A percentile compares a stretch with the other conserved stretches of the same genome.
phyloP scores from a whole-genome alignment of 2,329 filamentous ascomycete species.

The Penicillium capsulatum region DNA sequence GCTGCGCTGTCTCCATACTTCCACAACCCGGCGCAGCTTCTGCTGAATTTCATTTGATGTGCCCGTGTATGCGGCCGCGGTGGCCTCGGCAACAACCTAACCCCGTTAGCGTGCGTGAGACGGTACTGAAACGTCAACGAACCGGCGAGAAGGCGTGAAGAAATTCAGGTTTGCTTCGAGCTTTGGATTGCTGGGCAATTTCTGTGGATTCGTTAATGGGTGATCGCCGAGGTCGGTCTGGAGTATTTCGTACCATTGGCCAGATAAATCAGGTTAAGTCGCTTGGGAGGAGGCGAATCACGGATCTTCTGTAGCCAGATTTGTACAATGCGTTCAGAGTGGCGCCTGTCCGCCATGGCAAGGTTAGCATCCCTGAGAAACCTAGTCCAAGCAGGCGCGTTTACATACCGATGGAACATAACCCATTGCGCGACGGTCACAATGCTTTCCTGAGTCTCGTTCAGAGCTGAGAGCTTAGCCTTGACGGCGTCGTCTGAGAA shows the following conservation, averaged over 20 bases:
- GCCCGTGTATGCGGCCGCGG: slow-evolving; percentile 83
- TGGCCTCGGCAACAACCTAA: slow-evolving; percentile 81
- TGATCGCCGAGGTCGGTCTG: background rate
- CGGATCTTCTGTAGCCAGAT: slow-evolving; percentile 88
- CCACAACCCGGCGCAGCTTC: slow-evolving; percentile 82
- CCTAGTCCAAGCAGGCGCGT: slow-evolving; percentile 13
- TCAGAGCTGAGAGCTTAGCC: slow-evolving; percentile 89
- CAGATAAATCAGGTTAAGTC: slow-evolving; percentile 87
- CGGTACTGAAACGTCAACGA: slow-evolving; percentile 18
- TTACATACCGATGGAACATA: slow-evolving; percentile 86
- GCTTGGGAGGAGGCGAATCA: slow-evolving; percentile 79
- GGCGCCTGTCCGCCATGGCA: slow-evolving; percentile 59
- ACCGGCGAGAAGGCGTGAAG: slow-evolving; percentile 81
- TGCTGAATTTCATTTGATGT: slow-evolving; percentile 79
- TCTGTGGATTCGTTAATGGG: slow-evolving; percentile 52
- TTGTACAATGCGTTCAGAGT: slow-evolving; percentile 86
- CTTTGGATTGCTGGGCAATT: slow-evolving; percentile 93
- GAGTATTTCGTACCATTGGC: slow-evolving; percentile 69
- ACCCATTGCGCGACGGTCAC: slow-evolving; percentile 98
- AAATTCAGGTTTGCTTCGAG: slow-evolving; percentile 87
- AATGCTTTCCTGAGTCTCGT: slow-evolving; percentile 97
- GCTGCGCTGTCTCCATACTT: slow-evolving; percentile 83
- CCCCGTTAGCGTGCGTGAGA: slow-evolving; percentile 20
- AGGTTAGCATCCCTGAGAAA: slow-evolving; percentile 13
- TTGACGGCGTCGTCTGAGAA: slow-evolving; percentile 94